Evolutionary conservation across 2,329 filamentous ascomycete species (phyloP).

Genomic region (Magnaporthiopsis rhizophila): DNA sequence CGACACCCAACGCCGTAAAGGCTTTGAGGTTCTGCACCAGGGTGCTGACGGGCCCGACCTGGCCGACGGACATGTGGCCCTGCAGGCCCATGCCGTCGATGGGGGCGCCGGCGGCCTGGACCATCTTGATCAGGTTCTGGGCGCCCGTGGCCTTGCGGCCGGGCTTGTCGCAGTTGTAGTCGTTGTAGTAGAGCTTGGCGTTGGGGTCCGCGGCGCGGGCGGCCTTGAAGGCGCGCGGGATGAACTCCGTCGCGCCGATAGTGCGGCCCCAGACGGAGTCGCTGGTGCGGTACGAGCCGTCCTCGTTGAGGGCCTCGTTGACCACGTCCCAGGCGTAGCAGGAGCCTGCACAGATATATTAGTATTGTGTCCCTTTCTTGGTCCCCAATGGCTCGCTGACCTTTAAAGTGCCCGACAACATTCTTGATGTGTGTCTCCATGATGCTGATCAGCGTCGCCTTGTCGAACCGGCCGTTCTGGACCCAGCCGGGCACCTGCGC

Average conservation of each 20-base stretch:
- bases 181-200: conserved; percentile 45
- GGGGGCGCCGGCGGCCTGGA: conserved; percentile 27
- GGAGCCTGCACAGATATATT: conserved; percentile 21
- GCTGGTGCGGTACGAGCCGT: conserved; percentile 33
- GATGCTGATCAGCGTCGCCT: conserved; percentile 38
- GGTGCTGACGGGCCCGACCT: conserved; percentile 27
- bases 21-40: conserved; percentile 28
- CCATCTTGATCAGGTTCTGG: conserved; percentile 21
- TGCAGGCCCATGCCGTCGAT: conserved; percentile 47
- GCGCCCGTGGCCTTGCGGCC: conserved; percentile 24
- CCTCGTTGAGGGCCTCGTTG: conserved; percentile 43
- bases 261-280: conserved; percentile 34
- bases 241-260: conserved; percentile 37
- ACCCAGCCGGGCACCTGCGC: conserved; percentile 40
- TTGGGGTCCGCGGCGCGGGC: conserved; percentile 32
- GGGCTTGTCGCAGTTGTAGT: conserved; percentile 39
- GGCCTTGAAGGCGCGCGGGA: conserved; percentile 38
- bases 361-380: too few species aligned
- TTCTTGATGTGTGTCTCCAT: conserved; percentile 45
- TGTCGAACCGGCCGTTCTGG: conserved; percentile 35
- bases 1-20: conserved; percentile 34
- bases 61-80: conserved; percentile 39
- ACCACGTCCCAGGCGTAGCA: conserved; percentile 48
- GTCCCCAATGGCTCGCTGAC: too few species aligned
- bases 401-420: conserved; percentile 36